Evolutionary conservation across 2,329 filamentous ascomycete species (phyloP).

Genomic region (Diaporthe australafricana): DNA sequence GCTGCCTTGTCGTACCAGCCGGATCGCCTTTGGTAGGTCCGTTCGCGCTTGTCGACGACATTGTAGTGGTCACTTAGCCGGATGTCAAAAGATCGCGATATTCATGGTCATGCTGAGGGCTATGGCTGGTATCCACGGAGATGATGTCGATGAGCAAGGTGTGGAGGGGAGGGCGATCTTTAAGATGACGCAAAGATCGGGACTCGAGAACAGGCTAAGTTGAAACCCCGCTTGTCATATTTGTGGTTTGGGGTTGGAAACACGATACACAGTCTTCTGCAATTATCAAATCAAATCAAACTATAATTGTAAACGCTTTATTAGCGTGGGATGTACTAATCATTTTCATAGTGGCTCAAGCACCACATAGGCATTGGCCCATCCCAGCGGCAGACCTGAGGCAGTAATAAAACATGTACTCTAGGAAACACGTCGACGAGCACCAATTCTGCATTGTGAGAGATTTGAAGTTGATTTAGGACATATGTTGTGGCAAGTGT

Average conservation of each 20-base stretch:
- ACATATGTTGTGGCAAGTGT: no score
- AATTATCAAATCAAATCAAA: no score
- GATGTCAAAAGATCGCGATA: no score
- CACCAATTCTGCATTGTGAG: no score
- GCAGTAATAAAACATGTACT: no score
- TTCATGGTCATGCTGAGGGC: neutral
- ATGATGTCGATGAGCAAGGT: neutral
- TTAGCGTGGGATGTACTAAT: no score
- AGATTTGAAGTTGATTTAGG: no score
- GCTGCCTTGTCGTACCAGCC: neutral
- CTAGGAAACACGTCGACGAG: no score
- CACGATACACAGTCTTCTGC: neutral
- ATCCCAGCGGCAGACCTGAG: no score
- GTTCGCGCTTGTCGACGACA: neutral
- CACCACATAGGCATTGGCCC: no score
- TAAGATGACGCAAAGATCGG: neutral
- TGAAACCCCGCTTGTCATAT: neutral
- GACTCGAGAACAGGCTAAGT: neutral
- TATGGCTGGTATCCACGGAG: neutral
- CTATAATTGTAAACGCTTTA: no score
- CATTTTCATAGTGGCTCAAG: no score
- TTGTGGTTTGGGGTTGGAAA: neutral
- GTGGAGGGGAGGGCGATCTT: neutral
- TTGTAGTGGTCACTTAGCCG: neutral
- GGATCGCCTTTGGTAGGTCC: neutral